Evolutionary conservation across 495 filamentous ascomycete genomes (phyloP).

Genomic region (Aspergillus campestris): DNA sequence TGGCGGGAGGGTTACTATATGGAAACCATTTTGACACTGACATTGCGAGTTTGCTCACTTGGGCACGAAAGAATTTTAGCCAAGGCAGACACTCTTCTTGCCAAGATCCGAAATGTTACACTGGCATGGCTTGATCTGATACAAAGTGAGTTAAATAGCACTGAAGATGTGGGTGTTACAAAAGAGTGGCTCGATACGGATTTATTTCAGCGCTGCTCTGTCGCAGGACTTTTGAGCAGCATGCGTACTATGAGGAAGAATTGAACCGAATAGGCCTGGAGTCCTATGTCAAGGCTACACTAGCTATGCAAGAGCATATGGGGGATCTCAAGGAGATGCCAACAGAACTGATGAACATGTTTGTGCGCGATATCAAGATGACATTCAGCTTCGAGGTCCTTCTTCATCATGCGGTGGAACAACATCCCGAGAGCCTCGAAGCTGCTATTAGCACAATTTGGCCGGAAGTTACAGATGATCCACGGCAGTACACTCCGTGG

Average conservation of each 20-base stretch:
- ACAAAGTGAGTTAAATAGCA: constrained; percentile 31
- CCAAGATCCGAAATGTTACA: constrained; percentile 17
- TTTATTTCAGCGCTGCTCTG: constrained; percentile 29
- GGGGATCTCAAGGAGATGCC: constrained; percentile 10
- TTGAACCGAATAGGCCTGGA: constrained; percentile 18
- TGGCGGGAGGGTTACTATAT: constrained; percentile 40
- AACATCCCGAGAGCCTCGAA: constrained; percentile 15
- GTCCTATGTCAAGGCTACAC: constrained; percentile 27
- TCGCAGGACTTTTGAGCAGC: constrained; percentile 23
- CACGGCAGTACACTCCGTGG: constrained; percentile 22
- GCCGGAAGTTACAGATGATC: background rate
- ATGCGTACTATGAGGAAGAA: constrained; percentile 8
- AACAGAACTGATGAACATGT: constrained; percentile 16
- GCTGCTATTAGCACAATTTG: constrained; percentile 13
- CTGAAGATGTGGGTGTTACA: constrained; percentile 30
- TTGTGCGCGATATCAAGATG: constrained; percentile 43
- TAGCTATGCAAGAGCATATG: constrained; percentile 28
- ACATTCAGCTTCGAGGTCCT: constrained; percentile 23
- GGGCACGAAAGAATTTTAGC: constrained; percentile 1
- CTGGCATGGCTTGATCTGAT: constrained; percentile 37
- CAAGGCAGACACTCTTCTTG: constrained; percentile 6
- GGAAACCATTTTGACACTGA: constrained; percentile 28
- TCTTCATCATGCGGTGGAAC: constrained; percentile 13
- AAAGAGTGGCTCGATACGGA: constrained; percentile 17
- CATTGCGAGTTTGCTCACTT: constrained; percentile 29